A percentile compares a stretch with the other conserved stretches of the same genome.
Evolutionary conservation across 2,329 filamentous ascomycete genomes (phyloP).

Genomic region (Colletotrichum noveboracense): DNA sequence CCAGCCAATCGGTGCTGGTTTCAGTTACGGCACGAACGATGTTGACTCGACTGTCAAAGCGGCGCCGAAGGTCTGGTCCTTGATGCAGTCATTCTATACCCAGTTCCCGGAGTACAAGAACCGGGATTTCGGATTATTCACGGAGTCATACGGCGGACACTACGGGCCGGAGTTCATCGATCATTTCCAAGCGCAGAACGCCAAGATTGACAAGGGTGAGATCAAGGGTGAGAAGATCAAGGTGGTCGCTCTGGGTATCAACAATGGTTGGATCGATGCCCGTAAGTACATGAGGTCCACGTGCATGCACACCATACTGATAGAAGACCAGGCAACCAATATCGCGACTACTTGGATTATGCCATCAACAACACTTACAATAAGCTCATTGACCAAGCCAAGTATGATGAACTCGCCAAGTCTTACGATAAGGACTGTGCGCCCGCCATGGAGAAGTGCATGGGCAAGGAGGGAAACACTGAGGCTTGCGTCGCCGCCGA

Average conservation of each 20-base stretch:
- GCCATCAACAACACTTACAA: constrained; percentile 48
- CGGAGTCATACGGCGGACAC: constrained; percentile 62
- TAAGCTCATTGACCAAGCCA: constrained; percentile 25
- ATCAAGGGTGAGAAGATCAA: constrained; percentile 48
- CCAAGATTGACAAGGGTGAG: constrained; percentile 48
- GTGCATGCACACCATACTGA: too few species aligned
- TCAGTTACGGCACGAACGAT: constrained; percentile 29
- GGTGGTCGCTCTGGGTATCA: constrained; percentile 59
- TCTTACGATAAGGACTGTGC: constrained; percentile 27
- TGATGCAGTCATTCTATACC: constrained; percentile 66
- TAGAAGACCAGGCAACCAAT: too few species aligned
- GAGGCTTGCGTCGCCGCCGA: constrained; percentile 31
- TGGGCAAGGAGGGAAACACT: constrained; percentile 22
- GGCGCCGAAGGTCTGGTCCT: constrained; percentile 57
- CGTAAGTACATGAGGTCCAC: neutral
- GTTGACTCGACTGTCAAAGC: constrained; percentile 49
- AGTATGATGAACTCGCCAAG: constrained; percentile 7
- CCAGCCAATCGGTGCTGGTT: constrained; percentile 33
- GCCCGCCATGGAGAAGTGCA: constrained; percentile 25
- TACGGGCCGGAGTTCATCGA: constrained; percentile 62
- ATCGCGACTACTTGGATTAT: constrained; percentile 47
- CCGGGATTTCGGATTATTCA: constrained; percentile 60
- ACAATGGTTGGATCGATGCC: constrained; percentile 61
- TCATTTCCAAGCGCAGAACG: constrained; percentile 63
- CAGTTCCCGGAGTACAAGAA: constrained; percentile 68